Evolutionary conservation across 2,329 filamentous ascomycete genomes (phyloP), one percentile per base, ranked within the genome.

Genomic region (Stemphylium vesicarium): DNA sequence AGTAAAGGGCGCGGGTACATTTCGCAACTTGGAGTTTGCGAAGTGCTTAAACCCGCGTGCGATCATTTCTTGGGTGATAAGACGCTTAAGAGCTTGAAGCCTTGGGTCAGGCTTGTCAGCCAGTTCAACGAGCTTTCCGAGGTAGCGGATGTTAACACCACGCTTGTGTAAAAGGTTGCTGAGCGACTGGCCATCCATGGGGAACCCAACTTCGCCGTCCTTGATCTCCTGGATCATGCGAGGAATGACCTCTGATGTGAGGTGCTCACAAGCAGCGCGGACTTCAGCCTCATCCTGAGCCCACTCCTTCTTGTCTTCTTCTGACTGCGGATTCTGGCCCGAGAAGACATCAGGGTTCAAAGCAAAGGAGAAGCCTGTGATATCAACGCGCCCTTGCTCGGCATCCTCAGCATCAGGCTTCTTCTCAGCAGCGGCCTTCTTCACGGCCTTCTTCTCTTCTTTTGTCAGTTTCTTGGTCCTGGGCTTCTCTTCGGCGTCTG

Each of bases 331-430:
- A 48, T 86, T 81, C 76, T 98, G 95, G 47, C 93, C 94, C 69
- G 92, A 96, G 82, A 94, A 98, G 29, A 92, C 92, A 75, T 99
- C 95, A 4, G 95, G 93, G 79, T 99, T 99, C 47, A 99, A 85
- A 6, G 91, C 82, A 68, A 97, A 92, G 41, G 87, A 83, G 82
- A 98, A 99, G 66, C 89, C 86, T 38, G 91, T 91, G 55, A 96
- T 87, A 68, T 98, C 92, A 33, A 96, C 89, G 50, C 88, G 86
- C 60, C 91, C 88, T 68, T 86, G 84, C 56, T 80, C 75, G 2
- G 53, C 24, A 13, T 62, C 57, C 13, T 80, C 75, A 0, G 39
- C n/a, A n/a, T 59, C 48, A 16, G 48, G 40, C 51, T 55, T 58
- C 46, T 57, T 53, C 41, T 49, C 54, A 1, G 47, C 58, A 6